Conservation (phyloP, 495 filamentous ascomycete genomes). For the Clohesyomyces aquaticus region DNA sequence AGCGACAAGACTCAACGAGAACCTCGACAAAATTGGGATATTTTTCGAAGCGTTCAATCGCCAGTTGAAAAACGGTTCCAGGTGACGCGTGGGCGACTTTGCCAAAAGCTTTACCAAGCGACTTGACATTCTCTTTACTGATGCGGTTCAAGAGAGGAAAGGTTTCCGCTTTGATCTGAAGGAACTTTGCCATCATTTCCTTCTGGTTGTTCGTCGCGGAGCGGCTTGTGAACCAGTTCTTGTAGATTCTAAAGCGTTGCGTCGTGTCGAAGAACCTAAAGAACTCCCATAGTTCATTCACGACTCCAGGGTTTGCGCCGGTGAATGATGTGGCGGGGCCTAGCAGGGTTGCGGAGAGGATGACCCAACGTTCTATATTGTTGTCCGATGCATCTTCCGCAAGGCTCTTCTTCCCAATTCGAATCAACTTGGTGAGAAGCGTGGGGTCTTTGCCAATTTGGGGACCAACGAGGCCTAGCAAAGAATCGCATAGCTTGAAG, state of each 20-base stretch:
- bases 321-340: constrained; percentile 83
- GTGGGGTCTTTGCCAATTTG: constrained; percentile 82
- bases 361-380: constrained; percentile 75
- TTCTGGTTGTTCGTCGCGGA: constrained; percentile 71
- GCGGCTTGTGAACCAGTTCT: constrained; percentile 73
- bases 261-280: constrained; percentile 76
- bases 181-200: constrained; percentile 79
- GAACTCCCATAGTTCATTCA: constrained; percentile 81
- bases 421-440: constrained; percentile 76
- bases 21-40: constrained; percentile 92
- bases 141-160: constrained; percentile 81
- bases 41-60: constrained; percentile 82
- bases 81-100: constrained; percentile 86
- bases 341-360: constrained; percentile 78
- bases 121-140: constrained; percentile 78
- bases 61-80: constrained; percentile 86
- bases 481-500: constrained; percentile 80
- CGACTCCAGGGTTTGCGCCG: constrained; percentile 77
- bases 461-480: constrained; percentile 82
- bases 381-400: constrained; percentile 66
- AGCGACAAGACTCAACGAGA: constrained; percentile 88
- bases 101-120: constrained; percentile 81
- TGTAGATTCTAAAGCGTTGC: constrained; percentile 84
- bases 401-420: constrained; percentile 79
- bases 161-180: constrained; percentile 73